Evolutionary conservation across 2,329 filamentous ascomycete genomes (phyloP).

Genomic region (Talaromyces atroroseus): DNA sequence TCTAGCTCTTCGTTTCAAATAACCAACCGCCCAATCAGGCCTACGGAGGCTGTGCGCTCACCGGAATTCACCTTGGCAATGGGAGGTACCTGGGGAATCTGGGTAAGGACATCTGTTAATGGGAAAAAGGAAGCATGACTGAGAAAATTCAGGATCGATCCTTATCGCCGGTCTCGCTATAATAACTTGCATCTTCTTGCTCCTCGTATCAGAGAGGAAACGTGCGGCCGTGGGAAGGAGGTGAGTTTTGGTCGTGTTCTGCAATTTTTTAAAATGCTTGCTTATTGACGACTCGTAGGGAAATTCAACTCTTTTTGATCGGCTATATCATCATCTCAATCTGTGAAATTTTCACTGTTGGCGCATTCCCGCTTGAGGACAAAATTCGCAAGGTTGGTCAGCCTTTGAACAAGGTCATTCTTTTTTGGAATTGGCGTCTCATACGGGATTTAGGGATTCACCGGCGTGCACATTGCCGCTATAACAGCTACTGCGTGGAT

Average conservation of each 20-base stretch:
- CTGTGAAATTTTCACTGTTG: constrained; percentile 94
- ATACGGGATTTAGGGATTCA: constrained; percentile 61
- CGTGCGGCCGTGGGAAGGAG: constrained; percentile 88
- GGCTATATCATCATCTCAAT: constrained; percentile 83
- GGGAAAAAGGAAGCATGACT: constrained; percentile 26
- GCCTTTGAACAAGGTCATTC: neutral
- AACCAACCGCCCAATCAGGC: constrained; percentile 57
- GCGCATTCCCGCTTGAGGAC: constrained; percentile 71
- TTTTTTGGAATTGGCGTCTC: neutral
- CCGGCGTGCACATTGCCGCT: constrained; percentile 81
- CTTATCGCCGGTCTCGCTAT: constrained; percentile 75
- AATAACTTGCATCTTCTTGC: constrained; percentile 56
- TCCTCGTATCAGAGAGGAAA: constrained; percentile 81
- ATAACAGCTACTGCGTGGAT: constrained; percentile 88
- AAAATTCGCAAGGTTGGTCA: constrained; percentile 62
- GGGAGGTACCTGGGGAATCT: constrained; percentile 71
- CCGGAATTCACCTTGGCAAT: constrained; percentile 65
- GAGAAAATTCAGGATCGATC: constrained; percentile 67
- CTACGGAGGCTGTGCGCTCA: constrained; percentile 66
- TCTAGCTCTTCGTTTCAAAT: constrained; percentile 59
- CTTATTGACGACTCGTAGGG: constrained; percentile 50
- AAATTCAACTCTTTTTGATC: constrained; percentile 91
- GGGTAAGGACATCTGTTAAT: constrained; percentile 46
- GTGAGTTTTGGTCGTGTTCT: constrained; percentile 45
- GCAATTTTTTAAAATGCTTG: neutral